Conservation (phyloP, 2,329 filamentous ascomycete species). For the Rugonectria rugulosa region DNA sequence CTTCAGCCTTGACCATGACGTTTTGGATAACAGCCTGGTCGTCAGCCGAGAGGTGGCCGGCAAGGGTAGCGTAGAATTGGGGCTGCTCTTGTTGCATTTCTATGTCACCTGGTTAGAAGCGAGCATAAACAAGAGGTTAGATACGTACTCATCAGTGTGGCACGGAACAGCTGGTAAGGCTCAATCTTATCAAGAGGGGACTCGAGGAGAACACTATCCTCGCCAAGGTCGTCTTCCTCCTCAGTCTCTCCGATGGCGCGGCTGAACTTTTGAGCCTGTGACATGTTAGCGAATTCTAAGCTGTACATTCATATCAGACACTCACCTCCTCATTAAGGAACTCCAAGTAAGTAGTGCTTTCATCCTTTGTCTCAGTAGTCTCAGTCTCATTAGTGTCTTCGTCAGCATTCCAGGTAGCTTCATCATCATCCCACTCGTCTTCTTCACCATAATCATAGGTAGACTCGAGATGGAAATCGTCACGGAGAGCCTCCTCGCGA, state of each 20-base stretch:
- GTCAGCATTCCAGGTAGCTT: conserved; percentile 80
- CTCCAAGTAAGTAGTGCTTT: conserved; percentile 92
- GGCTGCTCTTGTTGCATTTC: conserved; percentile 91
- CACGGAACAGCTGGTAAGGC: conserved; percentile 89
- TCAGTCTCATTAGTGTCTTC: conserved; percentile 74
- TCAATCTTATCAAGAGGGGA: conserved; percentile 95
- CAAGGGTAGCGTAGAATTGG: conserved; percentile 83
- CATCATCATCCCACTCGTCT: conserved; percentile 84
- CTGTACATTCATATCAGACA: neutral
- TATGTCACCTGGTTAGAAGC: conserved; percentile 48
- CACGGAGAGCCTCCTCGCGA: conserved; percentile 89
- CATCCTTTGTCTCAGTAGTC: conserved; percentile 76
- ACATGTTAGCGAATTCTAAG: conserved; percentile 30
- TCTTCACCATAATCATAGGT: conserved; percentile 73
- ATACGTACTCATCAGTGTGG: conserved; percentile 79
- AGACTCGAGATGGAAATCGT: conserved; percentile 79
- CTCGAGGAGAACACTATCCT: conserved; percentile 91
- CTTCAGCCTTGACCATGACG: conserved; percentile 71
- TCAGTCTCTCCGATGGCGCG: conserved; percentile 70
- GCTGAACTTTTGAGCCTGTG: conserved; percentile 82
- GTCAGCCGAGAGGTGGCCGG: conserved; percentile 78
- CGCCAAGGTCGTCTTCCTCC: conserved; percentile 84
- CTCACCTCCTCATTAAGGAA: conserved; percentile 90
- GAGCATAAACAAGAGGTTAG: neutral
- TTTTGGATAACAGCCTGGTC: conserved; percentile 83